A percentile compares a stretch with the other conserved stretches of the same genome.
Evolutionary conservation across 106 monocot species (phyloP).

Genomic region (Posidonia australis): DNA sequence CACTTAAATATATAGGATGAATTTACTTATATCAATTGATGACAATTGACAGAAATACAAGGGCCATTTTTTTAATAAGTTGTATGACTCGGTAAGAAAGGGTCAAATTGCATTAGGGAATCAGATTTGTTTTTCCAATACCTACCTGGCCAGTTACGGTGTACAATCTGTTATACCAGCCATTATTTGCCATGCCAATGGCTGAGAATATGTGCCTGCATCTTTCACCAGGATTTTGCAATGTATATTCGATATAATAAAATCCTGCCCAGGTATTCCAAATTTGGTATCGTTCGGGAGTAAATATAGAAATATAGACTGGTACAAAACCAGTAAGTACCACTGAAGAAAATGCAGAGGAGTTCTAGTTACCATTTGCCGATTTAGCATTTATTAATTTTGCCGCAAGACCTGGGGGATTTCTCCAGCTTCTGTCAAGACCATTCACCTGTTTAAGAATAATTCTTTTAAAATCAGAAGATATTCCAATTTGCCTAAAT

Average conservation of each 20-base stretch:
- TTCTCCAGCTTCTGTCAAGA: conserved; percentile 87
- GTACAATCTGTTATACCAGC: conserved; percentile 93
- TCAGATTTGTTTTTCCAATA: neutral
- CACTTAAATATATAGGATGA: neutral
- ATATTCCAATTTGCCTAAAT: neutral
- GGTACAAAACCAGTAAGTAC: neutral
- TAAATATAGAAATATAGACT: neutral
- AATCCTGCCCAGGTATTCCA: conserved; percentile 30
- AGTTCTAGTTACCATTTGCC: conserved; percentile 42
- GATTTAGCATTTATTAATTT: conserved; percentile 68
- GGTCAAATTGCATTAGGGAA: too few species aligned
- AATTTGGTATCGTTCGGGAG: neutral
- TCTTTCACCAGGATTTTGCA: conserved; percentile 84
- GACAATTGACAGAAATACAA: neutral
- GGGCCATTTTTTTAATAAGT: too few species aligned
- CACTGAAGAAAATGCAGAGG: neutral
- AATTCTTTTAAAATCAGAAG: neutral
- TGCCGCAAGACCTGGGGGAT: conserved; percentile 75
- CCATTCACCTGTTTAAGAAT: conserved; percentile 50
- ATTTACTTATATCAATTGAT: neutral
- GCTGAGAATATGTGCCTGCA: conserved; percentile 65
- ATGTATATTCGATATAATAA: conserved; percentile 86
- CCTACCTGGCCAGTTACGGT: conserved; percentile 83
- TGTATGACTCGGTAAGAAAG: too few species aligned
- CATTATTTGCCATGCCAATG: conserved; percentile 69